Evolutionary conservation across 2,329 filamentous ascomycete species (phyloP).

Genomic region (Aureobasidium sp.): DNA sequence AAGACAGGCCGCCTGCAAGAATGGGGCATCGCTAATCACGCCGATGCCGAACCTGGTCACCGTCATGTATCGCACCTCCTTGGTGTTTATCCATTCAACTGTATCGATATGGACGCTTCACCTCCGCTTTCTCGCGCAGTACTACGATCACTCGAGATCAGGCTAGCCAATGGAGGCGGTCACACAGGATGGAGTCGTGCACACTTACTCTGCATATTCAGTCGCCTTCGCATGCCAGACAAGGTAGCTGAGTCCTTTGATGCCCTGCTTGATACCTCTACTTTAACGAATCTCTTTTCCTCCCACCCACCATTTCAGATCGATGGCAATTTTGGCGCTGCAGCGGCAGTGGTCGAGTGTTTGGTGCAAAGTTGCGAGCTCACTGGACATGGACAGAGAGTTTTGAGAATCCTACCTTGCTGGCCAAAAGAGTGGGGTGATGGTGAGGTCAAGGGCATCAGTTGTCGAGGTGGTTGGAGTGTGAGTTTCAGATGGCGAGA

Average conservation of each 20-base stretch:
- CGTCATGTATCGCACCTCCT: not conserved
- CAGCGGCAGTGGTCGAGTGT: not conserved
- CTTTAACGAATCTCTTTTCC: not conserved
- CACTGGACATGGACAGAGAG: not conserved
- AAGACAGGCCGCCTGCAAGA: constrained; percentile 2
- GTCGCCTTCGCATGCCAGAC: not conserved
- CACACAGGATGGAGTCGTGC: not conserved
- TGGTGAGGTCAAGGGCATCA: not conserved
- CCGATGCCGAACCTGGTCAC: not conserved
- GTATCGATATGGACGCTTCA: not conserved
- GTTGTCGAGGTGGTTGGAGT: not conserved
- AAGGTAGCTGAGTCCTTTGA: not conserved
- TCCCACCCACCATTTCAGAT: constrained; percentile 3
- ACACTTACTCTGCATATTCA: not conserved
- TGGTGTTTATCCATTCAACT: not conserved
- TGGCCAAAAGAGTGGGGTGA: not conserved
- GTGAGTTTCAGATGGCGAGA: not conserved
- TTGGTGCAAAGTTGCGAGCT: constrained; percentile 6
- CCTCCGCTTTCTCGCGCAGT: not conserved
- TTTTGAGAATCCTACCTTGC: not conserved
- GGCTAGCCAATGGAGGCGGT: not conserved
- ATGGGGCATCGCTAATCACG: not conserved
- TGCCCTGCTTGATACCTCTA: not conserved
- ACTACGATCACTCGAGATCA: not conserved
- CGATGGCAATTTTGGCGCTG: constrained; percentile 1